phyloP scores from a whole-genome alignment of 257 asterid genomes.

The Solanum appendiculatum region DNA sequence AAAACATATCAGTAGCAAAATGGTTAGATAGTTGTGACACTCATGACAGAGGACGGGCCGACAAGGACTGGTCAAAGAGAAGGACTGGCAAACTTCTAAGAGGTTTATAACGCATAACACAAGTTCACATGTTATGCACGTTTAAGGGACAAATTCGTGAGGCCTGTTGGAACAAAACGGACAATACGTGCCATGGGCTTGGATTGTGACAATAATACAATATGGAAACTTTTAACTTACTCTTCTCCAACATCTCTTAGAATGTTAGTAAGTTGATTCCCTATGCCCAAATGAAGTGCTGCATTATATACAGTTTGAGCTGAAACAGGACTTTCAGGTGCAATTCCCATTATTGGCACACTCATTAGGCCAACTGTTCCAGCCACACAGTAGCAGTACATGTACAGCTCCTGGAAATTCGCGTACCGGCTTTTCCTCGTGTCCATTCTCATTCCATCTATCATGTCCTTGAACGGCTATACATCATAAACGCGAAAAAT shows the following conservation, averaged over 20 bases:
- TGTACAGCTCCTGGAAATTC: conserved; percentile 53
- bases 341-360: conserved; percentile 82
- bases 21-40: not conserved
- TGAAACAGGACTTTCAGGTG: conserved; percentile 50
- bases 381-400: conserved; percentile 73
- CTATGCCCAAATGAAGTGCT: conserved; percentile 59
- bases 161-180: not conserved
- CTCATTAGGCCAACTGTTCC: conserved; percentile 87
- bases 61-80: too few relatives aligned
- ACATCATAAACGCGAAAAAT: not conserved
- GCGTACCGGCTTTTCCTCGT: conserved; percentile 47
- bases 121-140: not conserved
- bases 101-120: not conserved
- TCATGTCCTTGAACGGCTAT: conserved; percentile 85
- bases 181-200: not conserved
- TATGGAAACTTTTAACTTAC: conserved; percentile 21
- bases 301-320: conserved; percentile 44
- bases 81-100: too few relatives aligned
- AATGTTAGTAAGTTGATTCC: conserved; percentile 71
- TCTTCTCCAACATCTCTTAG: conserved; percentile 87
- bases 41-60: not conserved
- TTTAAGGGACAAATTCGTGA: not conserved
- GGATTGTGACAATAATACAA: not conserved
- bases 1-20: not conserved
- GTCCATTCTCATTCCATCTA: conserved; percentile 91